These are phyloP conservation scores for Nicotiana sylvestris DNA, from an alignment of 257 asterid genomes.

Conservation along the genomic window DNA sequence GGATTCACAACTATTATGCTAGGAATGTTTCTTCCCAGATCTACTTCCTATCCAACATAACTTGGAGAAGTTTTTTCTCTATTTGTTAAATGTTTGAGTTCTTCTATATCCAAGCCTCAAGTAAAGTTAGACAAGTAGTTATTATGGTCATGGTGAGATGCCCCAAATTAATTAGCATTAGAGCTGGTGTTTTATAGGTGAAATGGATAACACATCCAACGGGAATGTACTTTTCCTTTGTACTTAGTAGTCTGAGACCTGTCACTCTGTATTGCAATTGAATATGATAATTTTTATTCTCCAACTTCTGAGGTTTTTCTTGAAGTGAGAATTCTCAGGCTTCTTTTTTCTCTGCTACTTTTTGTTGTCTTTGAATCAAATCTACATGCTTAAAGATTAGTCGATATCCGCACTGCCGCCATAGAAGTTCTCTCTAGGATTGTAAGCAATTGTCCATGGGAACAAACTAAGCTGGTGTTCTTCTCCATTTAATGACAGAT, in stretches of 20 bases:
- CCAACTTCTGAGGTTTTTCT: background rate
- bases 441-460: too few species aligned
- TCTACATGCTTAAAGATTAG: constrained; percentile 1
- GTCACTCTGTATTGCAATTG: background rate
- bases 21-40: background rate
- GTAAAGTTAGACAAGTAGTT: background rate
- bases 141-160: background rate
- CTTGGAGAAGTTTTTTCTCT: background rate
- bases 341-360: background rate
- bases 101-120: background rate
- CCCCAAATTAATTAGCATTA: background rate
- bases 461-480: too few species aligned
- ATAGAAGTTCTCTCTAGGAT: too few species aligned
- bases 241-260: background rate
- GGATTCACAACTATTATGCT: background rate
- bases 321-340: background rate
- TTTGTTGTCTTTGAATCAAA: background rate
- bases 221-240: background rate
- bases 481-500: too few species aligned
- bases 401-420: too few species aligned
- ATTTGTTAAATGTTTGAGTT: background rate
- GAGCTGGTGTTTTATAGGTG: background rate
- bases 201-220: background rate
- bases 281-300: background rate
- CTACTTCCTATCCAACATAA: background rate